Evolutionary conservation across 352 stramenopile species (phyloP).

Genomic region (Phytophthora constricta): DNA sequence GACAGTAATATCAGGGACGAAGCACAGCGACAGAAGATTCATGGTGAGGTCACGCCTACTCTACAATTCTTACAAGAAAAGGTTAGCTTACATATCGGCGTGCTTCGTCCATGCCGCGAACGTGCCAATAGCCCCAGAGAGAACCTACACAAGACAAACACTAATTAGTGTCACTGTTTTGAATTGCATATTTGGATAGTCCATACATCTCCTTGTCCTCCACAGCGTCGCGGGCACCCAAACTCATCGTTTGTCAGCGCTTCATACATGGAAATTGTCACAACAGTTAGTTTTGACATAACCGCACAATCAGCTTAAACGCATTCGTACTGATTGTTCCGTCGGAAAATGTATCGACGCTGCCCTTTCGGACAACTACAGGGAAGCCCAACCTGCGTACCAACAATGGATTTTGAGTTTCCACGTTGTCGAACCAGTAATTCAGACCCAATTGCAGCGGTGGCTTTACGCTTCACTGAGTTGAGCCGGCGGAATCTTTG

Average conservation of each 20-base stretch:
- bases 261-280: slow-evolving; percentile 17
- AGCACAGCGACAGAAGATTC: neutral
- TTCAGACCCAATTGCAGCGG: neutral
- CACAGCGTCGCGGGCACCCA: slow-evolving; percentile 86
- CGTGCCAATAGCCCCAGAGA: slow-evolving; percentile 82
- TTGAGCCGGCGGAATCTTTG: slow-evolving; percentile 48
- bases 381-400: slow-evolving; percentile 69
- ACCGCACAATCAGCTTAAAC: neutral
- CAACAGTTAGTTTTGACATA: slow-evolving; percentile 12
- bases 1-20: neutral
- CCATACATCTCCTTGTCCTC: slow-evolving; percentile 91
- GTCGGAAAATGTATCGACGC: slow-evolving; percentile 82
- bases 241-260: slow-evolving; percentile 68
- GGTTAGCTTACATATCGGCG: slow-evolving; percentile 42
- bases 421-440: neutral
- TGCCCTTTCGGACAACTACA: slow-evolving; percentile 88
- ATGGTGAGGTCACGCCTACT: neutral
- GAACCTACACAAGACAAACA: slow-evolving; percentile 47
- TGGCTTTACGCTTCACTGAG: slow-evolving; percentile 66
- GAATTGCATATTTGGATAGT: no score
- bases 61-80: neutral
- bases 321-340: slow-evolving; percentile 56
- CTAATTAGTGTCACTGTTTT: slow-evolving; percentile 4
- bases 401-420: neutral
- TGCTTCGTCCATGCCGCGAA: slow-evolving; percentile 80